Evolutionary conservation across 2,329 filamentous ascomycete species (phyloP).

Genomic region (Zasmidium citrigriseum): DNA sequence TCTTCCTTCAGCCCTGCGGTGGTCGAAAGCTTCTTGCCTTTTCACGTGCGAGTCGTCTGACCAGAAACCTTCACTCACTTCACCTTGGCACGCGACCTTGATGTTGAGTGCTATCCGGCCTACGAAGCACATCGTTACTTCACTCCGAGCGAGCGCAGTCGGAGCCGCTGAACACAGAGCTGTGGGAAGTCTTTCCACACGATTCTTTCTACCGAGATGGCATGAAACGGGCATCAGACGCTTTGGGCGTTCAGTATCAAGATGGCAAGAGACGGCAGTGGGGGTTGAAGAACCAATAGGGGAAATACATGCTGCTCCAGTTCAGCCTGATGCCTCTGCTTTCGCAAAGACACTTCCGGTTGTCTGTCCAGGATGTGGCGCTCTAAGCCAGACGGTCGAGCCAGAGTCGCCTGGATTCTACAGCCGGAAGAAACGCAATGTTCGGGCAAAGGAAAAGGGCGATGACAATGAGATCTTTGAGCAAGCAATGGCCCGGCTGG

Average conservation of each 20-base stretch:
- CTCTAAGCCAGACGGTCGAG: slow-evolving; percentile 58
- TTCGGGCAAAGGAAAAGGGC: slow-evolving; percentile 23
- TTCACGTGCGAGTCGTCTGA: not conserved
- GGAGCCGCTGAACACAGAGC: not conserved
- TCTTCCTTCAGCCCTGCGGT: not conserved
- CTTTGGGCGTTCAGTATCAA: slow-evolving; percentile 9
- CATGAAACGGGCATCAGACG: slow-evolving; percentile 1
- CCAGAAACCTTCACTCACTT: not conserved
- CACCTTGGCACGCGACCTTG: not conserved
- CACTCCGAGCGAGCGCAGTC: not conserved
- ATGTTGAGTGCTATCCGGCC: not conserved
- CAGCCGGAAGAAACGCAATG: slow-evolving; percentile 47
- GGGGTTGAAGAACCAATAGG: not conserved
- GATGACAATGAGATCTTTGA: slow-evolving; percentile 41
- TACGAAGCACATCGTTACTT: not conserved
- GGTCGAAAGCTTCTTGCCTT: not conserved
- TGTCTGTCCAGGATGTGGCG: slow-evolving; percentile 64
- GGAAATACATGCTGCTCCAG: not conserved
- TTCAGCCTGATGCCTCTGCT: not conserved
- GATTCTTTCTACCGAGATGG: not conserved
- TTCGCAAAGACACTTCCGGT: slow-evolving; percentile 27
- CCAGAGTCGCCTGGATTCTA: slow-evolving; percentile 61
- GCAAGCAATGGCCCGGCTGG: slow-evolving; percentile 29
- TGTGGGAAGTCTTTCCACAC: not conserved
- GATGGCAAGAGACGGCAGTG: not conserved